Conservation (phyloP, 352 stramenopile genomes). For the Pythium insidiosum region DNA sequence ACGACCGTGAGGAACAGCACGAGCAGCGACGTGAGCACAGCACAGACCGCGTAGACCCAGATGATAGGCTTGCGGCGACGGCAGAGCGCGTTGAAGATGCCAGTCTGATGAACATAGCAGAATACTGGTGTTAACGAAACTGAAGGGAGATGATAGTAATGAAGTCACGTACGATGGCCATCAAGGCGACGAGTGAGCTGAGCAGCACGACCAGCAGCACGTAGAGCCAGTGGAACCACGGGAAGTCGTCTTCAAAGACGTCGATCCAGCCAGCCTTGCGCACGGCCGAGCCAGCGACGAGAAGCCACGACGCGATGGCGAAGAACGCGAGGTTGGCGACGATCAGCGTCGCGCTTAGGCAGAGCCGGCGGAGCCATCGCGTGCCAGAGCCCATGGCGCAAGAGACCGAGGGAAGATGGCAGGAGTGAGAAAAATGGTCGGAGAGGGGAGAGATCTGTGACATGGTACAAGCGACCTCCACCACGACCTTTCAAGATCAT, state of each 20-base stretch:
- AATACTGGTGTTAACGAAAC: no score
- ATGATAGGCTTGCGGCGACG: constrained; percentile 11
- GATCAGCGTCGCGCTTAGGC: constrained; percentile 9
- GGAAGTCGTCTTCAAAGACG: constrained; percentile 20
- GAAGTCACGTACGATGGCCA: constrained; percentile 13
- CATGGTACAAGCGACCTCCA: no score
- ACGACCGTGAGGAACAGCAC: constrained; percentile 13
- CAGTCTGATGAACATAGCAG: no score
- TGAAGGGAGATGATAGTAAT: background rate
- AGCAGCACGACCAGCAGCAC: constrained; percentile 7
- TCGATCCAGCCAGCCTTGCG: constrained; percentile 17
- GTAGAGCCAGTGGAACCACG: constrained; percentile 18
- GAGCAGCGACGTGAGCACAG: constrained; percentile 9
- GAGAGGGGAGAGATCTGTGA: no score
- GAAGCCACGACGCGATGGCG: constrained; percentile 7
- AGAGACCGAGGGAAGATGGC: no score
- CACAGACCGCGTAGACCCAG: constrained; percentile 8
- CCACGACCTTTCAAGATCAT: no score
- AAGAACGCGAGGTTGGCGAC: constrained; percentile 16
- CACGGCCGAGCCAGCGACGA: constrained; percentile 6
- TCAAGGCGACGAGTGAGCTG: constrained; percentile 8
- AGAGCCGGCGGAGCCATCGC: constrained; percentile 7
- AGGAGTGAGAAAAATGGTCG: no score
- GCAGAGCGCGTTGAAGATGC: constrained; percentile 14
- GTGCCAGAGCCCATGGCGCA: background rate